Base-by-base conservation (phyloP, 2,329 filamentous ascomycete genomes). In the Emergomyces orientalis region DNA sequence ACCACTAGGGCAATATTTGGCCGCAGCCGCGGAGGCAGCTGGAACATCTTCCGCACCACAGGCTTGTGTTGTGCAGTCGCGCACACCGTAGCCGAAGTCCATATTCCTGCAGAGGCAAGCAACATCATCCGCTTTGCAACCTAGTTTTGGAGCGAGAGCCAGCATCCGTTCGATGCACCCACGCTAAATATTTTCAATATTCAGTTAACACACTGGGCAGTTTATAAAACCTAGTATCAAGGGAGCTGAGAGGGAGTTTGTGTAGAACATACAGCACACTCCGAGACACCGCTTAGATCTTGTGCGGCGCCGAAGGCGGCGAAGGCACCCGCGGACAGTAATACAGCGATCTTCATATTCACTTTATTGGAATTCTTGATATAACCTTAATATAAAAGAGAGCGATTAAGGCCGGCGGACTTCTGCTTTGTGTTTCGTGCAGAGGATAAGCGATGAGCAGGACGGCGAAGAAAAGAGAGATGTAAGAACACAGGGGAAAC, bases 81-180 rank as follows among this genome's bases (percentile, higher is more conserved):
- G 77, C 57, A 81, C 72, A 63, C 79, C 79, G 64, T 71, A 76
- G 37, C 68, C 63, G 68, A 80, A 80, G 72, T 81, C 65, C 27
- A 65, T 39, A 61, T 69, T 75, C 43, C 67, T 70, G 72, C 78
- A 80, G 13, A 77, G 71, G 67, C 79, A 81, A 34, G 62, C 60
- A 52, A 72, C 54, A 65, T 80, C 76, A 54, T 66, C 68, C 32
- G 66, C 47, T 30, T 67, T 65, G 70, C 79, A 81, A 58, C 76
- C 75, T n/a, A 80, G 69, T 4, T 72, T 67, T 3, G 63, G 39
- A 52, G 76, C 76, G 68, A 74, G 71, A 61, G 64, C 69, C 64
- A 76, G 71, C 77, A 81, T 80, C 71, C 75, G 78, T 68, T 66
- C 70, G 68, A 80, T 70, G 67, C 79, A 81, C 68, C 70, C 76